phyloP scores from a whole-genome alignment of 2,329 filamentous ascomycete species.

The Penicillium olsonii region DNA sequence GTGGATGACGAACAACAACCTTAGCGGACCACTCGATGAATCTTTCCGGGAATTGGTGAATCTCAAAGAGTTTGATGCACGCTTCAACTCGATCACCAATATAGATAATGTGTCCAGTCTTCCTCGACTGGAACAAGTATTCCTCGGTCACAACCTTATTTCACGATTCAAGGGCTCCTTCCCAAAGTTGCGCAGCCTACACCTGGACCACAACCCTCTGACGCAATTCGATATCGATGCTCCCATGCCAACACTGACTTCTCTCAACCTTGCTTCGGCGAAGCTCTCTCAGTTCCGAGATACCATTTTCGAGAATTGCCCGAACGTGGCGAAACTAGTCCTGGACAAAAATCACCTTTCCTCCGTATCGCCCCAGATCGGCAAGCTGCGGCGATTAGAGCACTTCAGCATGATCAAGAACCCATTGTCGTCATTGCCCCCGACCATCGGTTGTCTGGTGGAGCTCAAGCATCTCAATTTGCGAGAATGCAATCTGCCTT shows the following conservation, averaged over 20 bases:
- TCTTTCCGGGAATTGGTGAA: slow-evolving; percentile 72
- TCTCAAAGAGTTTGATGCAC: slow-evolving; percentile 87
- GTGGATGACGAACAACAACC: slow-evolving; percentile 92
- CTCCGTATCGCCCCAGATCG: slow-evolving; percentile 81
- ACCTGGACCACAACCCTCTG: slow-evolving; percentile 91
- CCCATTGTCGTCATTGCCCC: slow-evolving; percentile 76
- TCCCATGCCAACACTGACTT: slow-evolving; percentile 77
- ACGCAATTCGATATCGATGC: slow-evolving; percentile 85
- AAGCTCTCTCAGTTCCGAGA: slow-evolving; percentile 88
- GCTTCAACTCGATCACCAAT: slow-evolving; percentile 85
- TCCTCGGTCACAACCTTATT: slow-evolving; percentile 89
- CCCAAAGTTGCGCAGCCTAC: slow-evolving; percentile 76
- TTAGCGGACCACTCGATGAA: slow-evolving; percentile 72
- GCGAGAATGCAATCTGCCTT: slow-evolving; percentile 88
- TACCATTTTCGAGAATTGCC: slow-evolving; percentile 81
- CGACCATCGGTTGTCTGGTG: slow-evolving; percentile 82
- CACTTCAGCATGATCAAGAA: slow-evolving; percentile 95
- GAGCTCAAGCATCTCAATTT: slow-evolving; percentile 87
- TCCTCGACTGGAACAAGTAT: slow-evolving; percentile 82
- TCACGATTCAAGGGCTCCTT: slow-evolving; percentile 91
- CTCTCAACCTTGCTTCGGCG: slow-evolving; percentile 84
- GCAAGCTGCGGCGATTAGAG: slow-evolving; percentile 78
- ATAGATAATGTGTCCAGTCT: slow-evolving; percentile 85
- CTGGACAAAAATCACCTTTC: slow-evolving; percentile 96
- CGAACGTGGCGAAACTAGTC: slow-evolving; percentile 81